Conservation (phyloP, 139 green algal species). For the Raphidocelis subcapitata region DNA sequence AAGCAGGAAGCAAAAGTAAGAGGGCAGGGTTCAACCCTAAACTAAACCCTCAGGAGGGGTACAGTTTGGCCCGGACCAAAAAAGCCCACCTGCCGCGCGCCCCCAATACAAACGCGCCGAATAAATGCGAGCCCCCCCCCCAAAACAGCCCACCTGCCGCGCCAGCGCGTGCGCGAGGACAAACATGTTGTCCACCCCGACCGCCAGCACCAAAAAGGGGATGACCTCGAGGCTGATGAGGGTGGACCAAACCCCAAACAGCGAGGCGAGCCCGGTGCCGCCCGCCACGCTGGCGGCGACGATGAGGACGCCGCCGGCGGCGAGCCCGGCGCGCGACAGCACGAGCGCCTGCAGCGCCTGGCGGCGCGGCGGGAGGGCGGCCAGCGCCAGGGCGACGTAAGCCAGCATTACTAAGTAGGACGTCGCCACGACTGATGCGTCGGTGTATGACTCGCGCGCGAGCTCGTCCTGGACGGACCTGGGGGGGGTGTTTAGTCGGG, state of each 20-base stretch:
- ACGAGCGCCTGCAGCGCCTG: constrained; percentile 36
- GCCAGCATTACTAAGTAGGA: constrained; percentile 88
- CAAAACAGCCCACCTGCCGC: constrained; percentile 55
- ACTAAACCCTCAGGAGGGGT: no score
- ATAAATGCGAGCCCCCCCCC: no score
- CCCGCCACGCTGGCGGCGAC: constrained; percentile 70
- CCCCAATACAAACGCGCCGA: no score
- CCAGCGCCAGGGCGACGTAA: constrained; percentile 78
- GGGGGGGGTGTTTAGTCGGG: not conserved
- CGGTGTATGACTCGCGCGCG: constrained; percentile 66
- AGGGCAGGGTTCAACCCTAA: no score
- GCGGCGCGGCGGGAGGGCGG: constrained; percentile 37
- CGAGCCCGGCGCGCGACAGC: constrained; percentile 48
- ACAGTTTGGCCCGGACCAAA: no score
- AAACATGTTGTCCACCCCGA: constrained; percentile 97
- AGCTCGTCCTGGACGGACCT: constrained; percentile 86
- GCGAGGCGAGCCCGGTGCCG: constrained; percentile 48
- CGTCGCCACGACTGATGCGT: constrained; percentile 65
- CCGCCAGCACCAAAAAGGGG: constrained; percentile 89
- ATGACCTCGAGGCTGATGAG: constrained; percentile 90
- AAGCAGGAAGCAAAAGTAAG: no score
- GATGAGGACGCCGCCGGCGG: constrained; percentile 70
- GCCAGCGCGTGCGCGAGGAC: constrained; percentile 80
- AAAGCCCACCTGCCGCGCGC: no score
- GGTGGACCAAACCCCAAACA: constrained; percentile 44